Conservation (phyloP, 257 asterid species). For the Haberlea rhodopensis region DNA sequence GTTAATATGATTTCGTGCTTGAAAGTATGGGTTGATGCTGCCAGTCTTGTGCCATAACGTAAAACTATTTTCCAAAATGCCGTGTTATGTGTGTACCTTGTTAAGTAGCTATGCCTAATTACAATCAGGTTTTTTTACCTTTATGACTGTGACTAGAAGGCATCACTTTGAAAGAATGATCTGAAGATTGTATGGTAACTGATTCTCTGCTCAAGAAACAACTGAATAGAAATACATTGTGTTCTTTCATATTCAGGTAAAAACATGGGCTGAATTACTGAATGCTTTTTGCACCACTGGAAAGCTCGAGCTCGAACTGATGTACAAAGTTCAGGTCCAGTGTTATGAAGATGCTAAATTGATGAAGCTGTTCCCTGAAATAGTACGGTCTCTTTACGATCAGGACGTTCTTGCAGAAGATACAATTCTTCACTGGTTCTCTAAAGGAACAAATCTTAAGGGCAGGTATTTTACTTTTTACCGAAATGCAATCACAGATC, state of each 20-base stretch:
- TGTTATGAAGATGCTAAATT: slow-evolving; percentile 96
- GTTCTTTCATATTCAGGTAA: slow-evolving; percentile 49
- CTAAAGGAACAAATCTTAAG: slow-evolving; percentile 84
- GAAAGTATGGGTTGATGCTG: neutral
- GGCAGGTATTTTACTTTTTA: slow-evolving; percentile 58
- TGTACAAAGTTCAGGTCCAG: slow-evolving; percentile 91
- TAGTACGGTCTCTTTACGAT: slow-evolving; percentile 84
- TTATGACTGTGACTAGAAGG: neutral
- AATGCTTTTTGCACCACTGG: slow-evolving; percentile 83
- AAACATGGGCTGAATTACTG: slow-evolving; percentile 80
- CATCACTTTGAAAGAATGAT: neutral
- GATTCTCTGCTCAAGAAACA: slow-evolving; percentile 3
- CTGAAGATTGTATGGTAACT: neutral
- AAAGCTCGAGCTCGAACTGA: slow-evolving; percentile 87
- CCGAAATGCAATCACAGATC: neutral
- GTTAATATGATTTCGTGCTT: neutral
- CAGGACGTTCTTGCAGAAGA: slow-evolving; percentile 97
- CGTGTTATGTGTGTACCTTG: neutral
- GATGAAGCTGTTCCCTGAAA: slow-evolving; percentile 95
- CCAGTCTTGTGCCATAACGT: neutral
- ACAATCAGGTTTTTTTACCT: neutral
- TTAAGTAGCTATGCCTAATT: slow-evolving; percentile 1
- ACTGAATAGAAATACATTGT: slow-evolving; percentile 6
- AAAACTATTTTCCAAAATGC: neutral
- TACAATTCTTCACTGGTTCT: slow-evolving; percentile 95